Evolutionary conservation across 2,329 filamentous ascomycete genomes (phyloP).

Genomic region (Taxawa tesnikishii): DNA sequence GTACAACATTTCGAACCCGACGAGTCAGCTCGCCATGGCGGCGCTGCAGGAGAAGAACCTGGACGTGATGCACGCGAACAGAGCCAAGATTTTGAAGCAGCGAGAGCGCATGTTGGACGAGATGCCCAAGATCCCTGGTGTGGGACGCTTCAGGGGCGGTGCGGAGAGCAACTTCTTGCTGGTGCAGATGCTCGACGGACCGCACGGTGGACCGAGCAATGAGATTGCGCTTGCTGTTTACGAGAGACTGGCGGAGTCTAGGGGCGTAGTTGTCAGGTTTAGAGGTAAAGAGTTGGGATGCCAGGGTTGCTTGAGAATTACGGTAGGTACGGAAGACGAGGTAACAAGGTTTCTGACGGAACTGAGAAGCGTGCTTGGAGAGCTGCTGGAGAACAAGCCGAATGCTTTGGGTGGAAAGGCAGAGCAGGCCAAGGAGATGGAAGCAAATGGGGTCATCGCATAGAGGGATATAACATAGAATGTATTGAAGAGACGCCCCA

Average conservation of each 20-base stretch:
- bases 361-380: slow-evolving; percentile 40
- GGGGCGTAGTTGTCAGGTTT: slow-evolving; percentile 87
- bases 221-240: slow-evolving; percentile 67
- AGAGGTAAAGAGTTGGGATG: slow-evolving; percentile 88
- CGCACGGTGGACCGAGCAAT: slow-evolving; percentile 64
- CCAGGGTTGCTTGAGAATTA: slow-evolving; percentile 77
- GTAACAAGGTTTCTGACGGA: slow-evolving; percentile 66
- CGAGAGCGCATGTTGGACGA: slow-evolving; percentile 63
- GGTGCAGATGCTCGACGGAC: slow-evolving; percentile 67
- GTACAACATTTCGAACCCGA: slow-evolving; percentile 88
- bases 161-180: slow-evolving; percentile 78
- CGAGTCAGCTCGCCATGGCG: slow-evolving; percentile 64
- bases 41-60: slow-evolving; percentile 59
- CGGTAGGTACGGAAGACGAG: slow-evolving; percentile 80
- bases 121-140: slow-evolving; percentile 61
- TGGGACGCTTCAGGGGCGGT: slow-evolving; percentile 74
- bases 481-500: background rate
- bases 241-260: slow-evolving; percentile 68
- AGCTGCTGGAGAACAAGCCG: slow-evolving; percentile 30
- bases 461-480: slow-evolving; percentile 12
- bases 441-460: slow-evolving; percentile 37
- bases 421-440: slow-evolving; percentile 34
- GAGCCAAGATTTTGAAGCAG: slow-evolving; percentile 59
- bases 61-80: slow-evolving; percentile 58
- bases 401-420: slow-evolving; percentile 19